Base-by-base conservation (phyloP, 495 filamentous ascomycete species). In the Aspergillus coremiiformis region DNA sequence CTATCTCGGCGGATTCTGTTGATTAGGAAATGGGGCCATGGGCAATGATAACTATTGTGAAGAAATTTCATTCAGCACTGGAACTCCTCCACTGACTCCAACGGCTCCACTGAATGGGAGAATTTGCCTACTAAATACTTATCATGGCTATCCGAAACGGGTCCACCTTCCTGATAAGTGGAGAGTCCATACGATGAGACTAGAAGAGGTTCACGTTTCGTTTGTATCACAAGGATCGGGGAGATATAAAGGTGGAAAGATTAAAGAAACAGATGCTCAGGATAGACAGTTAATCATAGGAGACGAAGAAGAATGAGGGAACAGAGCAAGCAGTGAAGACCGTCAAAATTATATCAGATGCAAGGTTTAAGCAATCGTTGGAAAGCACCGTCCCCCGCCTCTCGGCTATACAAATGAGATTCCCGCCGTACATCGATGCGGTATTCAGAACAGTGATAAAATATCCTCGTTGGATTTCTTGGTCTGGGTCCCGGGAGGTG, bases 401-500 rank as follows among this genome's bases (percentile, higher is more conserved):
- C 33, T 19, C n/a, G 17, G 37, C 37, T 41, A 41, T 41, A 41
- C 37, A 41, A 21, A 20, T 41, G 10, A 10, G 17, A 41, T 41
- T 2, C 4, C n/a, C 14, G 12, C 37, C 37, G 4, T 41, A 41
- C 19, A 21, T 14, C 37, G 10, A 41, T 10, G 19, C 17, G 6
- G 5, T 17, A 17, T 22, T 47, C 82, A 96, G 68, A 96, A 95
- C 65, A 98, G 72, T 19, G 87, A 89, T 67, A 98, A 66, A 49
- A 98, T 78, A 70, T 98, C 93, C 57, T 96, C 89, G 63, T 85
- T 93, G 35, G 82, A 82, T 62, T 84, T 85, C 66, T 84, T 84
- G 44, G 68, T 64, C 19, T 56, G 60, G 44, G 59, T 60, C 14
- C 56, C 39, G 9, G 57, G 47, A 15, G 66, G 59, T 9, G 64